Evolutionary conservation across 805 yeast genomes (phyloP), one percentile per base, ranked within the genome.

Genomic region (Vanderwaltozyma tropicalis): DNA sequence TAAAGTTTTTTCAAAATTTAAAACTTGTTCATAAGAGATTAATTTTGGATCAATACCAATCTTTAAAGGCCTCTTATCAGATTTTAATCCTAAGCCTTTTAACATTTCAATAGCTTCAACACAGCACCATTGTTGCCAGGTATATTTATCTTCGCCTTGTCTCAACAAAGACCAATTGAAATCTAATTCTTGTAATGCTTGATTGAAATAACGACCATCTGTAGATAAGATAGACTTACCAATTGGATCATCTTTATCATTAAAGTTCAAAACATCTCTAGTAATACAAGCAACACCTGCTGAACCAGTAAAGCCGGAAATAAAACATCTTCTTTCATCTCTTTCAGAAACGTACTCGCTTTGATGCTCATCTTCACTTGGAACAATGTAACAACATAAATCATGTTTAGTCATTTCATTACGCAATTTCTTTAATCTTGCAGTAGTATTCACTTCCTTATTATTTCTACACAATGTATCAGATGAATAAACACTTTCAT

Each of bases 131-230:
- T 78, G 77, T 43, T 76, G 76, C 97, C 97, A 89, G 6, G 80
- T 67, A 12, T 79, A 74, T 28, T 72, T 72, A 24, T 78, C 82
- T n/a, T 72, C 68, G 4, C 95, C 95, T 56, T 80, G 94, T 53
- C 81, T 87, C 42, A 92, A 67, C 32, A 92, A 62, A 2, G 63
- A 60, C 97, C 97, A 92, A 52, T 77, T 76, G 28, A 61, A 52
- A 55, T 85, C 94, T 39, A 92, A 65, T 62, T 92, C 92, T 41
- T 79, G 74, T 17, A 72, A 75, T 1, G 97, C 97, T 62, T 92
- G 98, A 41, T 84, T 66, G 59, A 86, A 92, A 63, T 92, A 92
- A 46, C 98, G 70, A 2, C 97, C 97, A 61, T 92, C 98, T 0
- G 98, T 92, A 8, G 94, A 77, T 35, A 92, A 63, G 0, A 81